A percentile compares a stretch with the other conserved stretches of the same genome.
These are phyloP conservation scores for Fusarium robinianum DNA, from an alignment of 2,329 filamentous ascomycete species.

Conservation along the genomic window DNA sequence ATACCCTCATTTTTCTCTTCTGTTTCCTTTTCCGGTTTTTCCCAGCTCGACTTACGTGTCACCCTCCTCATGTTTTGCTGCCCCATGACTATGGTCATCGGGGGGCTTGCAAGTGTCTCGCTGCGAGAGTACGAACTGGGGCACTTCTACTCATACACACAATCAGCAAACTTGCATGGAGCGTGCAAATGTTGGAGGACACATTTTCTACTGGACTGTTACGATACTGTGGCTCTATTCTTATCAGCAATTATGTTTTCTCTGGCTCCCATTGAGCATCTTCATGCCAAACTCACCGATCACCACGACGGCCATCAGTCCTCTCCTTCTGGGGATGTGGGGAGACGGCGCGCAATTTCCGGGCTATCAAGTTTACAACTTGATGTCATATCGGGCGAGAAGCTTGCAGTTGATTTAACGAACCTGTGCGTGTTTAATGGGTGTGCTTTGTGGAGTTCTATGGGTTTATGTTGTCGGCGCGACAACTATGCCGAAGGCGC, in stretches of 20 bases:
- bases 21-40: slow-evolving; percentile 11
- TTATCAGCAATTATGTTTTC: slow-evolving; percentile 8
- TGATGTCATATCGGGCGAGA: background rate
- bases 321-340: background rate
- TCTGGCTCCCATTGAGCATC: slow-evolving; percentile 10
- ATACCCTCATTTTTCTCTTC: slow-evolving; percentile 32
- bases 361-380: slow-evolving; percentile 1
- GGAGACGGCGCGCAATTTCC: background rate
- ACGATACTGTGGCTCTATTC: slow-evolving; percentile 4
- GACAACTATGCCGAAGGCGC: slow-evolving; percentile 7
- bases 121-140: background rate
- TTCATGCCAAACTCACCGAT: slow-evolving; percentile 1
- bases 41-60: slow-evolving; percentile 7
- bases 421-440: slow-evolving; percentile 6
- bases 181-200: too few species aligned
- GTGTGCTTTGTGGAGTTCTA: slow-evolving; percentile 10
- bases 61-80: too few species aligned
- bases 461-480: slow-evolving; percentile 7
- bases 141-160: background rate
- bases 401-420: slow-evolving; percentile 7
- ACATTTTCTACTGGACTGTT: slow-evolving; percentile 8
- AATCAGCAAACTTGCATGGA: too few species aligned
- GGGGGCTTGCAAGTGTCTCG: background rate
- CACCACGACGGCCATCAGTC: background rate
- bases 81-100: background rate